Conservation (phyloP, 768 basidiomycete species). For the Suillus discolor region DNA sequence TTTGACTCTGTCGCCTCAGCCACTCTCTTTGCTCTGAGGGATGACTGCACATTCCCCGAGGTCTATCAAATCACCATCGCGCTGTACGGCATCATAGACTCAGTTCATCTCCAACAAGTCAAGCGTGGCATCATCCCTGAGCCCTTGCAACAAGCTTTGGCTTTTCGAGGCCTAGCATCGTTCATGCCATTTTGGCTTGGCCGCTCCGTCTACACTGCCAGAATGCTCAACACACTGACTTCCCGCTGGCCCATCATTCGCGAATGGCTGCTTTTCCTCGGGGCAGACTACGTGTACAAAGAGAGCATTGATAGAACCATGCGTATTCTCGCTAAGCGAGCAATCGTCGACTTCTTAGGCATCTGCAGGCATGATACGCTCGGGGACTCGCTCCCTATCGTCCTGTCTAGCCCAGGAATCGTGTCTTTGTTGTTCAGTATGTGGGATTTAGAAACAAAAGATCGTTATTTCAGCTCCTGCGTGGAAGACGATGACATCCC, state of each 20-base stretch:
- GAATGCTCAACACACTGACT: slow-evolving; percentile 12
- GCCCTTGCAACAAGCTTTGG: slow-evolving; percentile 21
- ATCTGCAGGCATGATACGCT: slow-evolving; percentile 20
- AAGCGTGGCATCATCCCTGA: slow-evolving; percentile 9
- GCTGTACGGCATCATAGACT: slow-evolving; percentile 23
- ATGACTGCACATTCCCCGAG: slow-evolving; percentile 23
- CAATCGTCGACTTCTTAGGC: slow-evolving; percentile 24
- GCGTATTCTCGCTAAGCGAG: slow-evolving; percentile 23
- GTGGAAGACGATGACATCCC: slow-evolving; percentile 7
- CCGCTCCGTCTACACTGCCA: slow-evolving; percentile 4
- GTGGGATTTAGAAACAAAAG: slow-evolving; percentile 28
- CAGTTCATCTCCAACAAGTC: slow-evolving; percentile 19
- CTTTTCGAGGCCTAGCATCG: slow-evolving; percentile 19
- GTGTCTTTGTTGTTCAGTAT: slow-evolving; percentile 25
- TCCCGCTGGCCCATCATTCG: slow-evolving; percentile 22
- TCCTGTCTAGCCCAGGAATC: slow-evolving; percentile 22
- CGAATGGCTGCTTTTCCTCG: slow-evolving; percentile 29
- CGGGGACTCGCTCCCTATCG: slow-evolving; percentile 18
- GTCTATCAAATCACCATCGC: slow-evolving; percentile 19
- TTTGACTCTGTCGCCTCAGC: slow-evolving; percentile 18
- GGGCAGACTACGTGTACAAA: slow-evolving; percentile 23
- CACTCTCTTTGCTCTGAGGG: slow-evolving; percentile 22
- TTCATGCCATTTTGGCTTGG: slow-evolving; percentile 14
- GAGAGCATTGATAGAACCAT: slow-evolving; percentile 21
- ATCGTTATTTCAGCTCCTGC: slow-evolving; percentile 20